These are phyloP conservation scores for Antitrichia curtipendula DNA, from an alignment of 225 moss, liverwort and hornwort species.

Conservation along the genomic window DNA sequence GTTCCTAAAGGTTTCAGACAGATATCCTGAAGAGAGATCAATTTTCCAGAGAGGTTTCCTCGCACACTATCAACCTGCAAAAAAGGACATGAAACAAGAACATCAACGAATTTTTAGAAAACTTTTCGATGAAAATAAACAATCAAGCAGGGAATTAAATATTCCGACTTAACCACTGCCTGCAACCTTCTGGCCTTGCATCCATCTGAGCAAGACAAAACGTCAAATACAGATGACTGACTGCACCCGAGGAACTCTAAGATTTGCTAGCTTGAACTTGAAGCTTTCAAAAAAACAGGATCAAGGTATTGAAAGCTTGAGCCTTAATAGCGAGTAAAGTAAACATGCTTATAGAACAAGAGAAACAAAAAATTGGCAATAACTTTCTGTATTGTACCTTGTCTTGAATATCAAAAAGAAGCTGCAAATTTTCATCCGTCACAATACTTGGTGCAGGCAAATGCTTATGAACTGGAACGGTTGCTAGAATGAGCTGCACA, in stretches of 20 bases:
- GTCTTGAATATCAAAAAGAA: slow-evolving; percentile 78
- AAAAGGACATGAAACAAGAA: not conserved
- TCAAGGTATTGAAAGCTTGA: not conserved
- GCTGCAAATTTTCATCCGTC: slow-evolving; percentile 68
- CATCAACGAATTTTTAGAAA: not conserved
- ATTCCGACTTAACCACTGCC: not conserved
- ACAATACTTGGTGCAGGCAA: slow-evolving; percentile 64
- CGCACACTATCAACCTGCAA: slow-evolving; percentile 70
- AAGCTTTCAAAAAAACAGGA: not conserved
- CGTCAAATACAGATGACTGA: not conserved
- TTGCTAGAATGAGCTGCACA: slow-evolving; percentile 77
- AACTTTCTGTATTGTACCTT: slow-evolving; percentile 34
- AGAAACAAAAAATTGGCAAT: not conserved
- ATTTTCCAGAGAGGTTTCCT: slow-evolving; percentile 49
- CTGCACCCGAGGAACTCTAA: not conserved
- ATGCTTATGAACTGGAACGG: slow-evolving; percentile 38
- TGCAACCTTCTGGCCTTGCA: not conserved
- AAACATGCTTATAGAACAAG: not conserved
- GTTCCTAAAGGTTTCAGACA: slow-evolving; percentile 89
- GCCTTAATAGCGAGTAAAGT: not conserved
- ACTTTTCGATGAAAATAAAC: not conserved
- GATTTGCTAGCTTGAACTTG: not conserved
- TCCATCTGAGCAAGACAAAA: not conserved
- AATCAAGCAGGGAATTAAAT: not conserved
- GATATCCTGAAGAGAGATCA: slow-evolving; percentile 79